Conservation (phyloP, 108 stramenopile genomes). For the Skeletonema grethae region DNA sequence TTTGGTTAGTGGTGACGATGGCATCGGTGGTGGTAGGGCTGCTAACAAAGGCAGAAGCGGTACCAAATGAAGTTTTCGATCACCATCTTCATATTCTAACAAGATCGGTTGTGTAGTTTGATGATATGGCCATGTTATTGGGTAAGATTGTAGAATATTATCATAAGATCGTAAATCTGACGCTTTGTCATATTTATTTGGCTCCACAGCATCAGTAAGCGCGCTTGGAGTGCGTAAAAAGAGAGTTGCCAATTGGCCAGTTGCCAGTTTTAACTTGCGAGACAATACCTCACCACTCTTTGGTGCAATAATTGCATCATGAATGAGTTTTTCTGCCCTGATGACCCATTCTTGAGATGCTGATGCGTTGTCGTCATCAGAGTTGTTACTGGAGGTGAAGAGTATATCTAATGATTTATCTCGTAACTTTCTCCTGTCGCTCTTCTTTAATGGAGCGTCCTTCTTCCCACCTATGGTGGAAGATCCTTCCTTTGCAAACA, state of each 20-base stretch:
- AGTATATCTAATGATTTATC: slow-evolving; percentile 32
- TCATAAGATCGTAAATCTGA: neutral
- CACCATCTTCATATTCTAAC: slow-evolving; percentile 33
- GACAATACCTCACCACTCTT: slow-evolving; percentile 33
- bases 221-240: slow-evolving; percentile 39
- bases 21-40: slow-evolving; percentile 32
- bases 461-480: slow-evolving; percentile 48
- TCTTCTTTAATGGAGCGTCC: slow-evolving; percentile 78
- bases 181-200: neutral
- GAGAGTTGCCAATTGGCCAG: slow-evolving; percentile 33
- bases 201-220: neutral
- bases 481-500: slow-evolving; percentile 63
- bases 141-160: slow-evolving; percentile 17
- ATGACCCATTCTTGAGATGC: slow-evolving; percentile 35
- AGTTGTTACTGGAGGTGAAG: slow-evolving; percentile 21
- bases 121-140: slow-evolving; percentile 45
- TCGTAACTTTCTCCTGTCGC: slow-evolving; percentile 64
- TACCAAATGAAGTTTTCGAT: slow-evolving; percentile 32
- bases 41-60: slow-evolving; percentile 42
- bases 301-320: slow-evolving; percentile 29
- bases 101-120: slow-evolving; percentile 40
- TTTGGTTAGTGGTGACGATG: slow-evolving; percentile 5
- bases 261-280: slow-evolving; percentile 34
- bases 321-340: slow-evolving; percentile 38
- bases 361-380: neutral